These are phyloP conservation scores for Melanogaster broomeanus DNA, from an alignment of 768 basidiomycete genomes.

Conservation along the genomic window DNA sequence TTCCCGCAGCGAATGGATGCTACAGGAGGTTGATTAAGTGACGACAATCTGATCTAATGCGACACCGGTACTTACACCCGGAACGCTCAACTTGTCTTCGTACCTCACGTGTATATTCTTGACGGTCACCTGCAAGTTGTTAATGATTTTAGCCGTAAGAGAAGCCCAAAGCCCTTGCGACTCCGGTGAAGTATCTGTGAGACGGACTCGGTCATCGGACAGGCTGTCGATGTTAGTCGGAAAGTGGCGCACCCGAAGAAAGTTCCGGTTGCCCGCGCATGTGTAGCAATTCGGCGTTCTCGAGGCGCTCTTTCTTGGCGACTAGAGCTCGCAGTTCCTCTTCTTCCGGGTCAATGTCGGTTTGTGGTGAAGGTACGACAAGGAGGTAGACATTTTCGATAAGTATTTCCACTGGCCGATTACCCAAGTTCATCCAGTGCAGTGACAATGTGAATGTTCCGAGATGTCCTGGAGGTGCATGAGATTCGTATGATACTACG, in stretches of 20 bases:
- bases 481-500: not conserved
- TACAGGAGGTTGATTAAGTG: conserved; percentile 31
- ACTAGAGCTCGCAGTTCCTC: conserved; percentile 82
- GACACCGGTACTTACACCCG: conserved; percentile 69
- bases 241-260: conserved; percentile 42
- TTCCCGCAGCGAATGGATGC: conserved; percentile 93
- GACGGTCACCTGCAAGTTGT: conserved; percentile 94
- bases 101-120: conserved; percentile 96
- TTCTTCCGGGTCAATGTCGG: conserved; percentile 73
- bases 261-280: conserved; percentile 58
- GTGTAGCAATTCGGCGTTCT: conserved; percentile 84
- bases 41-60: not conserved
- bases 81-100: conserved; percentile 92
- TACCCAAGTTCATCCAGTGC: conserved; percentile 87
- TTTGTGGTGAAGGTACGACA: conserved; percentile 78
- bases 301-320: conserved; percentile 84
- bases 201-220: conserved; percentile 7
- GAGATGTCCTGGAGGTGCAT: conserved; percentile 60
- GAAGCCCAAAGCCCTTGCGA: conserved; percentile 86
- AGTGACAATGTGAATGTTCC: conserved; percentile 85
- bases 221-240: not conserved
- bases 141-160: conserved; percentile 84
- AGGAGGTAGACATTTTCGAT: conserved; percentile 96
- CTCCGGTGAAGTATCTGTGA: conserved; percentile 56
- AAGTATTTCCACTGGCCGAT: conserved; percentile 86